Percentiles rank a stretch among this genome's conserved stretches.
phyloP scores from a whole-genome alignment of 2,329 filamentous ascomycete genomes.

The Waltergamsia citrina region DNA sequence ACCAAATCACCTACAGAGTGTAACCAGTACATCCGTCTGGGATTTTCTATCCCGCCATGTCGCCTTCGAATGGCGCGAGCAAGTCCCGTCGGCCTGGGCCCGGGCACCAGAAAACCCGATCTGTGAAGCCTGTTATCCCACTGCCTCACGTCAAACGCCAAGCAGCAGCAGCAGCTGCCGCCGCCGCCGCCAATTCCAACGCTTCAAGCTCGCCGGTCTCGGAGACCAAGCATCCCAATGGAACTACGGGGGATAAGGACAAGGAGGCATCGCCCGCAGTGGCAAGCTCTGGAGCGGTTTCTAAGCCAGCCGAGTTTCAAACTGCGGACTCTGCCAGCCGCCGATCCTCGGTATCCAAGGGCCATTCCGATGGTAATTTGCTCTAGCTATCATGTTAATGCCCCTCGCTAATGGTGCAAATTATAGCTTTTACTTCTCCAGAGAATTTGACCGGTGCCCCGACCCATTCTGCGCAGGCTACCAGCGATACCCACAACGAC shows the following conservation, averaged over 20 bases:
- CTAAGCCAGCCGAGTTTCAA: background rate
- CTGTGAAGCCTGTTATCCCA: conserved; percentile 27
- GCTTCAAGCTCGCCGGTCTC: background rate
- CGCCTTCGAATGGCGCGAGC: conserved; percentile 21
- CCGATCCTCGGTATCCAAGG: background rate
- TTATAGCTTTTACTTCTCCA: no score
- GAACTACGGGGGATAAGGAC: background rate
- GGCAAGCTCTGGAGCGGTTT: background rate
- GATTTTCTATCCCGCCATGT: conserved; percentile 14
- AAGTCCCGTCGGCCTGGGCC: no score
- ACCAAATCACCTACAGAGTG: conserved; percentile 1
- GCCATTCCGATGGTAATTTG: no score
- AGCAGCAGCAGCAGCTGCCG: conserved; percentile 19
- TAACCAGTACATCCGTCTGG: no score
- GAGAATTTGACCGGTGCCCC: no score
- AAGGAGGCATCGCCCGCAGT: background rate
- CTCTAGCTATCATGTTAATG: no score
- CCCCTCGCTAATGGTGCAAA: no score
- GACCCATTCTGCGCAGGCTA: no score
- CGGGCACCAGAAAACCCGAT: conserved; percentile 19
- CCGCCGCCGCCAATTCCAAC: conserved; percentile 8
- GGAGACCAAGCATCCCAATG: background rate
- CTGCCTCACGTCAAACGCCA: conserved; percentile 27
- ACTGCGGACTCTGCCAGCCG: background rate
- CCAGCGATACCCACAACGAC: no score